These are phyloP conservation scores for Mimosa bimucronata DNA, from an alignment of 306 rosid species.

Conservation along the genomic window DNA sequence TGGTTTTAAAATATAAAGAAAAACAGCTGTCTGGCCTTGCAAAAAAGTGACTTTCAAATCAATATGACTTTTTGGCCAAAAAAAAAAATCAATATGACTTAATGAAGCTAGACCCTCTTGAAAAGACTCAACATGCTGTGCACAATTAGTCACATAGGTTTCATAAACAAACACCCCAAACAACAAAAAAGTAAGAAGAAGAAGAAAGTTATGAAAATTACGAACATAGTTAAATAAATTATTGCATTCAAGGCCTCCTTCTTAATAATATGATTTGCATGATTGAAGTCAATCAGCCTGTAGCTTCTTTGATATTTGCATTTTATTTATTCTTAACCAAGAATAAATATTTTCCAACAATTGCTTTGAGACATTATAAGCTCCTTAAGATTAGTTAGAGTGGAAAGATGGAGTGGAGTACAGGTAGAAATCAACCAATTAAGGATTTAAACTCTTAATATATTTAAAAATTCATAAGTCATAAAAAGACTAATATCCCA, in stretches of 20 bases:
- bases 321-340: neutral
- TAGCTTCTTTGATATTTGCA: neutral
- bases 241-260: neutral
- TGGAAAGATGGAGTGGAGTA: no score
- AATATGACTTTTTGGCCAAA: conserved; percentile 24
- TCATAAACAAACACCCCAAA: neutral
- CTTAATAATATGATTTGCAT: neutral
- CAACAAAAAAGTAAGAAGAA: no score
- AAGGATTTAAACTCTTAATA: neutral
- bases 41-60: conserved; percentile 37
- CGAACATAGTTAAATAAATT: neutral
- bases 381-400: no score
- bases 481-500: neutral
- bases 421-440: no score
- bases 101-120: conserved; percentile 5
- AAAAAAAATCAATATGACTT: conserved; percentile 36
- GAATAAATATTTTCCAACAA: neutral
- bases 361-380: no score
- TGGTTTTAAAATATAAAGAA: neutral
- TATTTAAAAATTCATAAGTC: neutral
- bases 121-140: conserved; percentile 17
- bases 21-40: conserved; percentile 19
- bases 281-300: neutral
- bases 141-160: conserved; percentile 15
- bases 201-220: neutral